phyloP scores from a whole-genome alignment of 31 red algal species.

The Porphyra umbilicalis region DNA sequence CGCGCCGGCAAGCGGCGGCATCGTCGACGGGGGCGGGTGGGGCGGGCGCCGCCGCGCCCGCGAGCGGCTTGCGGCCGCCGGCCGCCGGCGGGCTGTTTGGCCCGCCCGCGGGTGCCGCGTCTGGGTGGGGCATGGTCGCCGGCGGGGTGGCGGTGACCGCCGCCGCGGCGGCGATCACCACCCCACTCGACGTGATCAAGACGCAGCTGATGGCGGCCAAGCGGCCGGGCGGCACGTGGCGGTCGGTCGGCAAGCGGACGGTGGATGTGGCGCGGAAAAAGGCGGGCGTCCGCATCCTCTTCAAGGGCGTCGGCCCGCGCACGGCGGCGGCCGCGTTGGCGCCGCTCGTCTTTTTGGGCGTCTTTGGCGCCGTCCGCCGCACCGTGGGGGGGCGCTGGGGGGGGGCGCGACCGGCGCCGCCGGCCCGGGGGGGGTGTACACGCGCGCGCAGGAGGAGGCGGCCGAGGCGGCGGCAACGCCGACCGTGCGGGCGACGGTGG shows the following conservation, averaged over 20 bases:
- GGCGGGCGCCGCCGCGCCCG: background rate
- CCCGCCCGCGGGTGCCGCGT: background rate
- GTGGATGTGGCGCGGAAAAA: conserved; percentile 1
- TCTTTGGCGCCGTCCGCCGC: background rate
- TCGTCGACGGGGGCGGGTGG: background rate
- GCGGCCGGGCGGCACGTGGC: background rate
- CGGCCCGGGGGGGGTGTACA: background rate
- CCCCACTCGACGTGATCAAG: background rate
- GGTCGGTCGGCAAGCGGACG: background rate
- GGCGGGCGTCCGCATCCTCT: background rate
- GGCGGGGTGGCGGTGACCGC: background rate
- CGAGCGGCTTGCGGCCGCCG: background rate
- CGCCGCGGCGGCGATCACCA: background rate
- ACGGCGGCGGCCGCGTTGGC: background rate
- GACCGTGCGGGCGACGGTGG: background rate
- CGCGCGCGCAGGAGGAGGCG: background rate
- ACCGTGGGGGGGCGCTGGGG: background rate
- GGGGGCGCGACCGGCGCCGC: background rate
- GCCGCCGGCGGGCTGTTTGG: background rate
- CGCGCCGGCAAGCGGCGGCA: background rate
- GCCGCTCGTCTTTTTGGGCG: background rate
- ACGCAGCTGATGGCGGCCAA: background rate
- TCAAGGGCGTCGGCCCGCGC: background rate
- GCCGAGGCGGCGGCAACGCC: background rate
- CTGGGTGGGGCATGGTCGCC: background rate